A percentile compares a stretch with the other conserved stretches of the same genome.
Evolutionary conservation across 2,329 filamentous ascomycete species (phyloP).

Genomic region (Waltergamsia citrina): DNA sequence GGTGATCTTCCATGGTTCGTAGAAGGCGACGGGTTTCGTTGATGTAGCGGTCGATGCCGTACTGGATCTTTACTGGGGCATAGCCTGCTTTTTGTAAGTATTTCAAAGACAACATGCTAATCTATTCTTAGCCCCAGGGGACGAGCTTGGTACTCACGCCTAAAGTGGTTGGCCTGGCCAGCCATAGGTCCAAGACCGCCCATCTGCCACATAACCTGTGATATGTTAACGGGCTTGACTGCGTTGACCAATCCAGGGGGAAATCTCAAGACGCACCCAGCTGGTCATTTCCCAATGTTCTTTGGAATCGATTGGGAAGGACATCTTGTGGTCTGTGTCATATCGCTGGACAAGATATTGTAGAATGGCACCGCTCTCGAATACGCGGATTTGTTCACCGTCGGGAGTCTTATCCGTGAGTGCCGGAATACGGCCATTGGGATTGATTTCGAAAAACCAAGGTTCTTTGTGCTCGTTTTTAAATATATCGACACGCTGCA

Average conservation of each 20-base stretch:
- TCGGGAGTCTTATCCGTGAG: conserved; percentile 71
- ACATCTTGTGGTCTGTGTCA: conserved; percentile 73
- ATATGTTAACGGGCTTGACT: too few relatives aligned
- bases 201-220: conserved; percentile 62
- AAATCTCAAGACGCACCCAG: conserved; percentile 57
- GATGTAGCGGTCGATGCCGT: conserved; percentile 72
- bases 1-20: conserved; percentile 63
- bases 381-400: conserved; percentile 64
- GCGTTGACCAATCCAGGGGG: too few relatives aligned
- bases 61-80: conserved; percentile 72
- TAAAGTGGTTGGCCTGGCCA: conserved; percentile 72
- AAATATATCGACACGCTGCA: too few relatives aligned
- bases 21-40: conserved; percentile 82
- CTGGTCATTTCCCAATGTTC: conserved; percentile 74
- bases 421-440: conserved; percentile 85
- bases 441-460: conserved; percentile 88
- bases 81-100: too few relatives aligned
- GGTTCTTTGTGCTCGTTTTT: conserved; percentile 74
- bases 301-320: conserved; percentile 60
- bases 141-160: conserved; percentile 31
- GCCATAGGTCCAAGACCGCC: conserved; percentile 22
- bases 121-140: too few relatives aligned
- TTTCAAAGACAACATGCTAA: too few relatives aligned
- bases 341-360: conserved; percentile 78
- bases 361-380: conserved; percentile 77